Evolutionary conservation across 495 filamentous ascomycete species (phyloP).

Genomic region (Baudoinia panamericana): DNA sequence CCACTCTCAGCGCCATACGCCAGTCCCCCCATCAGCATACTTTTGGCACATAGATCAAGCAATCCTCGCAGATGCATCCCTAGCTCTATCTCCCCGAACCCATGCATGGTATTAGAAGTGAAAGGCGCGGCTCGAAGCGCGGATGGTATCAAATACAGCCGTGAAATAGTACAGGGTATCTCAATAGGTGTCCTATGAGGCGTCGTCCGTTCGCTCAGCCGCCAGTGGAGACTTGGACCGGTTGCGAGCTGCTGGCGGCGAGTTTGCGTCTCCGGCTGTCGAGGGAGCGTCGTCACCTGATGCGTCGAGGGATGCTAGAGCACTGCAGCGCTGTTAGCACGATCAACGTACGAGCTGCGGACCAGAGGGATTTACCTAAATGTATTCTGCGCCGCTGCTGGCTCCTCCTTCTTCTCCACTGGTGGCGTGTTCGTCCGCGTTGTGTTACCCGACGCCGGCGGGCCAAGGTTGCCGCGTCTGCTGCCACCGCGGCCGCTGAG

Average conservation of each 20-base stretch:
- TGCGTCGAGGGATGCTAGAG: constrained; percentile 18
- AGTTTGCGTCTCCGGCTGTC: constrained; percentile 7
- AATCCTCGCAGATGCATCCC: background rate
- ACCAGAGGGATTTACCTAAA: constrained; percentile 56
- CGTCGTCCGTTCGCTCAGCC: constrained; percentile 5
- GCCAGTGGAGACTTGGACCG: constrained; percentile 15
- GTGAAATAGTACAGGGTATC: constrained; percentile 7
- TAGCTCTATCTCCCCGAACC: constrained; percentile 2
- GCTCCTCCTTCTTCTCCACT: constrained; percentile 47
- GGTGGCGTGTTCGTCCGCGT: constrained; percentile 83
- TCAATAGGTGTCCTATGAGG: constrained; percentile 4
- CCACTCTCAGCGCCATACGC: no score
- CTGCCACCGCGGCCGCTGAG: constrained; percentile 13
- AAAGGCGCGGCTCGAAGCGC: no score
- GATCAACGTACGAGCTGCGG: background rate
- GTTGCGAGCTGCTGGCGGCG: constrained; percentile 14
- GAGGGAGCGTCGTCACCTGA: constrained; percentile 15
- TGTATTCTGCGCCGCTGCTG: constrained; percentile 62
- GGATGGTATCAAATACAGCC: constrained; percentile 16
- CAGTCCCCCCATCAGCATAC: no score
- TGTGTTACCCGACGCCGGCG: constrained; percentile 61
- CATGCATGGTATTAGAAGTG: constrained; percentile 12
- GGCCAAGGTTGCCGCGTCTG: constrained; percentile 17
- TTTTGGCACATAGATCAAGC: background rate
- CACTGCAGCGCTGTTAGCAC: constrained; percentile 11